Evolutionary conservation across 1,139 yeast genomes (phyloP).

Genomic region (Casaregolazyma suthepensis): DNA sequence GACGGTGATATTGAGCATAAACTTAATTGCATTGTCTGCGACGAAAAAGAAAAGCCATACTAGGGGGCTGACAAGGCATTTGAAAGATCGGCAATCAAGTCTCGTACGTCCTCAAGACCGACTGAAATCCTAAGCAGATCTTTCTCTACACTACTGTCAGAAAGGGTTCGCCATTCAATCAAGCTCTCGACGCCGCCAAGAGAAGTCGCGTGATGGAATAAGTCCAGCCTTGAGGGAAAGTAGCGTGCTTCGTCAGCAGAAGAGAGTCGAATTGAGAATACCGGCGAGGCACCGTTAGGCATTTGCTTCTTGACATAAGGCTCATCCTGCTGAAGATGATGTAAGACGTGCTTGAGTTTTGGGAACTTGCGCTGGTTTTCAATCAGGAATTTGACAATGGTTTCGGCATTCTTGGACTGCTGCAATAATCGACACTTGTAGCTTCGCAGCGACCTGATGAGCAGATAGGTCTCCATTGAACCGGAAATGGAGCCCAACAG

Average conservation of each 20-base stretch:
- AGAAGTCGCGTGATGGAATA: conserved; percentile 86
- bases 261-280: conserved; percentile 57
- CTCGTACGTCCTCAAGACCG: conserved; percentile 72
- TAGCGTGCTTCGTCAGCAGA: conserved; percentile 50
- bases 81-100: conserved; percentile 58
- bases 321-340: conserved; percentile 64
- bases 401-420: conserved; percentile 61
- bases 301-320: conserved; percentile 64
- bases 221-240: conserved; percentile 61
- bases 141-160: conserved; percentile 53
- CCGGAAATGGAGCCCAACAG: conserved; percentile 73
- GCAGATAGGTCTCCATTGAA: conserved; percentile 65
- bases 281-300: conserved; percentile 65
- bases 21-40: conserved; percentile 19
- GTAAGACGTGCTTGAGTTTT: conserved; percentile 48
- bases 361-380: conserved; percentile 46
- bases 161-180: conserved; percentile 83
- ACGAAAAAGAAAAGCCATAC: conserved; percentile 7
- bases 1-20: conserved; percentile 26
- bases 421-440: conserved; percentile 59
- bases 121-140: conserved; percentile 65
- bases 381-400: conserved; percentile 52
- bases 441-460: conserved; percentile 75
- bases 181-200: conserved; percentile 91
- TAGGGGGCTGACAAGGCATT: conserved; percentile 6